These are phyloP conservation scores for Aspergillus nomiae DNA, from an alignment of 2,329 filamentous ascomycete genomes.

Conservation along the genomic window DNA sequence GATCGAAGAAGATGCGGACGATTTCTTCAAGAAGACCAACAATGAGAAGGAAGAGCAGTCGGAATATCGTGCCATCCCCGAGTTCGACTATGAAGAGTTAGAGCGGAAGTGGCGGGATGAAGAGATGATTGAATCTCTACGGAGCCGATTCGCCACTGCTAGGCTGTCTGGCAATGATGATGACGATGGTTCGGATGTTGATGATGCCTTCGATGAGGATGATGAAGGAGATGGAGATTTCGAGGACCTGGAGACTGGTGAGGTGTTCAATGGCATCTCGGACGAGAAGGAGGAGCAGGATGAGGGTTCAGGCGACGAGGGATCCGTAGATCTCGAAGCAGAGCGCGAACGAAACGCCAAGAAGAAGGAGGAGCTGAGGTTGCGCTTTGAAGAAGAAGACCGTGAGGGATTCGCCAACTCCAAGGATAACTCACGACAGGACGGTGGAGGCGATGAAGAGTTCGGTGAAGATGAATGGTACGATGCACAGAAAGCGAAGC, in stretches of 20 bases:
- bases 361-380: constrained; percentile 89
- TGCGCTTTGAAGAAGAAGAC: constrained; percentile 96
- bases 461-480: constrained; percentile 99
- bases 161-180: constrained; percentile 60
- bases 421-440: constrained; percentile 76
- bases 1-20: constrained; percentile 66
- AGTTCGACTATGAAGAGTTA: constrained; percentile 77
- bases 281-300: constrained; percentile 54
- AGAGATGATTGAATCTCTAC: constrained; percentile 73
- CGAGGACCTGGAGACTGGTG: constrained; percentile 80
- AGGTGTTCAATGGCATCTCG: constrained; percentile 49
- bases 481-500: constrained; percentile 88
- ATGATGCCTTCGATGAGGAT: constrained; percentile 57
- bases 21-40: constrained; percentile 63
- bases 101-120: constrained; percentile 83
- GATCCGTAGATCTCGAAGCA: constrained; percentile 65
- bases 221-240: constrained; percentile 79
- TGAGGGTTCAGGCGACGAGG: constrained; percentile 45
- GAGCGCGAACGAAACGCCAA: constrained; percentile 90
- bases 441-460: constrained; percentile 67
- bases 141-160: constrained; percentile 73
- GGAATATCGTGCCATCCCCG: constrained; percentile 78
- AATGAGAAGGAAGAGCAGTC: constrained; percentile 50
- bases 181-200: constrained; percentile 53
- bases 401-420: constrained; percentile 86